Evolutionary conservation across 441 rosid genomes (phyloP).

Genomic region (Jatropha podagrica): DNA sequence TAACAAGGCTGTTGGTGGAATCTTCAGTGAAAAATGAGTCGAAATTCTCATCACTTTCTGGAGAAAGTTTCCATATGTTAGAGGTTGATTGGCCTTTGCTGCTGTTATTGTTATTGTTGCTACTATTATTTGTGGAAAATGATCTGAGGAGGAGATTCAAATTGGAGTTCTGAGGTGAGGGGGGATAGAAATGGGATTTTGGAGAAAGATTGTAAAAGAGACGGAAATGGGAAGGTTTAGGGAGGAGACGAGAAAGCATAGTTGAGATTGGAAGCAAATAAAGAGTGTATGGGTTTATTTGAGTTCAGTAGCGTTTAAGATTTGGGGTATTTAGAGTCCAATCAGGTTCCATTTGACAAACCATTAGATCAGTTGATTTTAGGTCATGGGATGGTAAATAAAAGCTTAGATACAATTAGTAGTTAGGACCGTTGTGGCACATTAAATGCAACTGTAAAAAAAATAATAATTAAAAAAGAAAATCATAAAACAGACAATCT

Average conservation of each 20-base stretch:
- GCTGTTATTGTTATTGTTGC: slow-evolving; percentile 26
- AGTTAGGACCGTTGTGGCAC: too few species aligned
- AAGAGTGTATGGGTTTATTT: neutral
- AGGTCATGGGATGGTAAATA: too few species aligned
- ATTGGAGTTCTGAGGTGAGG: slow-evolving; percentile 24
- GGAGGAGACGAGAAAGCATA: slow-evolving; percentile 75
- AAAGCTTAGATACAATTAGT: too few species aligned
- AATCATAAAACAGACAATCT: too few species aligned
- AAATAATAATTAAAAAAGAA: too few species aligned
- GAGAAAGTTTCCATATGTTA: slow-evolving; percentile 47
- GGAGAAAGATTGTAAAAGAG: slow-evolving; percentile 38
- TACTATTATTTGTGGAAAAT: slow-evolving; percentile 44
- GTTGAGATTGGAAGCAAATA: neutral
- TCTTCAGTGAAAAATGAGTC: slow-evolving; percentile 38
- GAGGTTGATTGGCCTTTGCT: slow-evolving; percentile 27
- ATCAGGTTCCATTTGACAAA: too few species aligned
- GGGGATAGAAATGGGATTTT: slow-evolving; percentile 27
- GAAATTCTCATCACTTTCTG: slow-evolving; percentile 40
- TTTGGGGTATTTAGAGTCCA: neutral
- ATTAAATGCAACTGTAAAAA: too few species aligned
- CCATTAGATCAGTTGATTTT: too few species aligned
- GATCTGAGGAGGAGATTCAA: slow-evolving; percentile 38
- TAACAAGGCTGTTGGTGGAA: slow-evolving; percentile 28
- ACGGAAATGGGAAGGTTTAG: slow-evolving; percentile 60
- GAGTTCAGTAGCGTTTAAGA: slow-evolving; percentile 6